Conservation (phyloP, 352 stramenopile genomes). For the Aphanomyces invadans region DNA sequence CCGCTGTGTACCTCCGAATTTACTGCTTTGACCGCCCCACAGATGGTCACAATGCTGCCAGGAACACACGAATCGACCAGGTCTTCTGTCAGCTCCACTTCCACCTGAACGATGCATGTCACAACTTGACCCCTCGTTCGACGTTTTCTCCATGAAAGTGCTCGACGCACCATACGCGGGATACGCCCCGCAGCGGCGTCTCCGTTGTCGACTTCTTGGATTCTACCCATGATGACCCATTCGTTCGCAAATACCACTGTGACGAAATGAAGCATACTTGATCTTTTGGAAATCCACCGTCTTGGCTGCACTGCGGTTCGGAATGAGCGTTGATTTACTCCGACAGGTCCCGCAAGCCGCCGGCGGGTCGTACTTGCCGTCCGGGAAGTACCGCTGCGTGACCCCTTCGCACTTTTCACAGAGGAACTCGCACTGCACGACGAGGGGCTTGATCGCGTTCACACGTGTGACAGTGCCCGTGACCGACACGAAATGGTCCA, state of each 20-base stretch:
- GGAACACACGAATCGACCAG: slow-evolving; percentile 94
- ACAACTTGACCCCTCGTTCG: background rate
- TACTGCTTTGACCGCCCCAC: slow-evolving; percentile 90
- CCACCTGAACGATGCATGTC: slow-evolving; percentile 54
- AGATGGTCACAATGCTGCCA: slow-evolving; percentile 91
- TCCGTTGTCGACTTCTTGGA: slow-evolving; percentile 90
- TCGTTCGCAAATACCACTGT: slow-evolving; percentile 40
- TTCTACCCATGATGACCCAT: slow-evolving; percentile 50
- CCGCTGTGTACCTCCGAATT: slow-evolving; percentile 90
- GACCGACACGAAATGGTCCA: slow-evolving; percentile 74
- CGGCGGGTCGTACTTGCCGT: slow-evolving; percentile 75
- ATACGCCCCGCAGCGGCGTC: slow-evolving; percentile 78
- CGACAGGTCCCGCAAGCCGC: slow-evolving; percentile 41
- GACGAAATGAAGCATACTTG: slow-evolving; percentile 43
- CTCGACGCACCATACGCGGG: slow-evolving; percentile 55
- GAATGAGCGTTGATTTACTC: slow-evolving; percentile 38
- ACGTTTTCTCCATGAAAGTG: background rate
- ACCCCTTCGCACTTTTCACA: slow-evolving; percentile 73
- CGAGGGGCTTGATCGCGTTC: slow-evolving; percentile 76
- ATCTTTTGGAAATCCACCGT: slow-evolving; percentile 89
- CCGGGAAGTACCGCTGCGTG: slow-evolving; percentile 56
- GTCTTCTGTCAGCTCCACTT: slow-evolving; percentile 85
- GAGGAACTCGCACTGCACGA: slow-evolving; percentile 81
- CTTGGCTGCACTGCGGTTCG: slow-evolving; percentile 75
- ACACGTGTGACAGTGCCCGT: slow-evolving; percentile 70